Base-by-base conservation (phyloP, 805 yeast genomes). In the Metschnikowia proteae region DNA sequence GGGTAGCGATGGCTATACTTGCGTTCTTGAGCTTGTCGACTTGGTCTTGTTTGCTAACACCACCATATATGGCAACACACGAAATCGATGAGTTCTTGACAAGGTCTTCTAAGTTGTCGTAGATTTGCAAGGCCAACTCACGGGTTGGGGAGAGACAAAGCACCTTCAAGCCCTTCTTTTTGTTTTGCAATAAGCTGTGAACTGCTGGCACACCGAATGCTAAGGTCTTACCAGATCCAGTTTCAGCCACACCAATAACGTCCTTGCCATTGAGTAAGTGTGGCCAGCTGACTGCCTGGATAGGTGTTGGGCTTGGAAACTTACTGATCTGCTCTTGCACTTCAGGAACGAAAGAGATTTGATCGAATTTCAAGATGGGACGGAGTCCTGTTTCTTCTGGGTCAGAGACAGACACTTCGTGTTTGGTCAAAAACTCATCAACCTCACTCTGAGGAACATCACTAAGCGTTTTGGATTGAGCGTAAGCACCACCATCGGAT, bases 181-280 rank as follows among this genome's bases (percentile, higher is more conserved):
- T 66, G 62, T 65, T 65, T 41, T 72, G 62, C 36, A 82, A 60
- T 49, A 92, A 71, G 53, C 83, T 82, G 61, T 88, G 77, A 46
- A 92, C 79, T n/a, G 97, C 97, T 42, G 99, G 99, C 30, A 94
- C 94, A 65, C 97, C 96, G 65, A 92, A 94, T 0, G 97, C 98
- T 70, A 92, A 85, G 0, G 99, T 92, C 68, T 92, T 92, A 62
- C 99, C 99, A 0, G 97, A 88, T 34, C 99, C 99, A 3, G 99
- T 92, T 71, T 92, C 97, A 10, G 99, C 99, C 55, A 92, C 96
- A 66, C 98, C 99, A 56, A 92, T 81, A 26, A 91, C 96, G 64
- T 92, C 99, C 50, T 84, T 78, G 13, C 86, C 86, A 22, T 80
- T 70, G 44, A 90, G 70, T 46, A 92, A 70, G 62, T 81, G 89